Evolutionary conservation across 345 rosid species (phyloP), one percentile per base, ranked within the genome.

Genomic region (Eucalyptus paniculata): DNA sequence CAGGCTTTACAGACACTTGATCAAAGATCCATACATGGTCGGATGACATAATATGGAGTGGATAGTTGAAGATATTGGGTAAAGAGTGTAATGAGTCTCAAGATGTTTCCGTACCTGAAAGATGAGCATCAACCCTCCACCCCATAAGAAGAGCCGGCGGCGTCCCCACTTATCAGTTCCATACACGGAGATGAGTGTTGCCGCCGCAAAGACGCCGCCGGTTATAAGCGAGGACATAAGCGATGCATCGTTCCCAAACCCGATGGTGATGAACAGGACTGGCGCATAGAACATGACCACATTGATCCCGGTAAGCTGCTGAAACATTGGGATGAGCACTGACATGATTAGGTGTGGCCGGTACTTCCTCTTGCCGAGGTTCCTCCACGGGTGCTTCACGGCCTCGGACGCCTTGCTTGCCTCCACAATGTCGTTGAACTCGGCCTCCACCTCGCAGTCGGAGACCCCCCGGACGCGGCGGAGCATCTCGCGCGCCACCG

Each of bases 211-310:
- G 23, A 86, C 89, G 3, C 56, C 50, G 8, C 93, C 93, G 12
- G 93, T 93, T 24, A 94, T 91, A 24, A 94, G 89, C 2, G 94
- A 90, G 2, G 94, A 92, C 86, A 89, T 88, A 10, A 94, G 92
- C 40, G 77, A 65, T 16, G 77, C 77, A 4, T 65, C 21, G 40
- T n/a, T 65, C 77, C 77, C 77, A 2, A 94, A 93, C 17, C 96
- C 95, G n/a, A 94, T 83, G 62, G 94, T 92, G 87, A 92, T 93
- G 86, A 93, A 94, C 34, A 93, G 89, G 28, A 93, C 95, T 13
- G 95, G 96, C 19, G 95, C 94, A 44, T 93, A 94, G 88, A 94
- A 94, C 87, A 90, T 92, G 88, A 94, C 89, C 37, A 93, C 92
- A 10, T 93, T 94, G 88, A 92, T 94, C 45, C 94, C 94, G 4